Conservation (phyloP, 2,329 filamentous ascomycete species). For the Phoma sp. region DNA sequence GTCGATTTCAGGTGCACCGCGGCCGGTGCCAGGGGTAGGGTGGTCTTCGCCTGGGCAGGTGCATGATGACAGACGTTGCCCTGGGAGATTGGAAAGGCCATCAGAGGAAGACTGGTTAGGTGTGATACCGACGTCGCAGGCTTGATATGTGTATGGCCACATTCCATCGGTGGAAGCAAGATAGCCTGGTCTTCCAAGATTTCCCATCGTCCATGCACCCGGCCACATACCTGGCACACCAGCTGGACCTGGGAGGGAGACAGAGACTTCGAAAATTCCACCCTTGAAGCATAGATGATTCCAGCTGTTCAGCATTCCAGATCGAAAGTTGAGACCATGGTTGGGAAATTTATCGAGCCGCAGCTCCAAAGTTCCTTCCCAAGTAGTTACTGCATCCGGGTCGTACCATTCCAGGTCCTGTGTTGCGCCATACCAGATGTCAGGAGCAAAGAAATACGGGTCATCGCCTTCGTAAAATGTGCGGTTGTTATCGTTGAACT, state of each 20-base stretch:
- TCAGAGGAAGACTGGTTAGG: slow-evolving; percentile 57
- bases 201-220: slow-evolving; percentile 63
- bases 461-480: slow-evolving; percentile 66
- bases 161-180: slow-evolving; percentile 61
- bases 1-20: slow-evolving; percentile 59
- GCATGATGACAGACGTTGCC: slow-evolving; percentile 56
- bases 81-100: slow-evolving; percentile 54
- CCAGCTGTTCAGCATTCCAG: slow-evolving; percentile 62
- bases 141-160: slow-evolving; percentile 63
- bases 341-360: slow-evolving; percentile 56
- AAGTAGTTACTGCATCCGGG: slow-evolving; percentile 61
- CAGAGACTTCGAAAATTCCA: slow-evolving; percentile 60
- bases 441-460: slow-evolving; percentile 61
- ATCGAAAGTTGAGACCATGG: slow-evolving; percentile 57
- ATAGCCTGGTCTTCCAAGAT: slow-evolving; percentile 62
- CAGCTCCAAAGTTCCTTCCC: slow-evolving; percentile 56
- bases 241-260: slow-evolving; percentile 60
- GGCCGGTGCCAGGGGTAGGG: slow-evolving; percentile 56
- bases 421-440: slow-evolving; percentile 64
- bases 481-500: slow-evolving; percentile 61
- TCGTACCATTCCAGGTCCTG: slow-evolving; percentile 61
- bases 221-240: slow-evolving; percentile 61
- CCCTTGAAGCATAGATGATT: slow-evolving; percentile 64
- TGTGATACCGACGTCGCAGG: slow-evolving; percentile 60
- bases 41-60: slow-evolving; percentile 56